Percentiles rank a stretch among this genome's conserved stretches.
Conservation (phyloP, 768 basidiomycete genomes). For the Xerocomus potaroensis region DNA sequence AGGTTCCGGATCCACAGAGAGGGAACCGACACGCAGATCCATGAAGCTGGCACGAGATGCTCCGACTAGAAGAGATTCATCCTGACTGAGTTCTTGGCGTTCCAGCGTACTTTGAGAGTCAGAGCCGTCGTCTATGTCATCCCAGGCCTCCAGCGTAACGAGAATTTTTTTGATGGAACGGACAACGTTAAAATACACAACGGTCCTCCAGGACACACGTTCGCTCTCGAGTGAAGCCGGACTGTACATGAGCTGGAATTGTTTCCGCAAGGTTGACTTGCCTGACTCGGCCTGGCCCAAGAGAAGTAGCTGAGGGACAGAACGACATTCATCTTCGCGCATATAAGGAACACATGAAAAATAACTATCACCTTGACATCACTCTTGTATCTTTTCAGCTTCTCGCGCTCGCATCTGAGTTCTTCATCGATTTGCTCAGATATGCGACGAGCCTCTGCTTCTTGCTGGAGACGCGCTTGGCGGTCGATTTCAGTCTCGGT, state of each 20-base stretch:
- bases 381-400: conserved; percentile 56
- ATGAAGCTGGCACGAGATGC: conserved; percentile 9
- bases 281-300: conserved; percentile 78
- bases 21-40: conserved; percentile 5
- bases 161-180: conserved; percentile 69
- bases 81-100: conserved; percentile 29
- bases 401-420: conserved; percentile 65
- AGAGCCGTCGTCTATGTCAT: conserved; percentile 54
- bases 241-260: conserved; percentile 78
- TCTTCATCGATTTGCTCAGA: conserved; percentile 84
- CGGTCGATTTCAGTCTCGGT: conserved; percentile 67
- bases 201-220: conserved; percentile 65
- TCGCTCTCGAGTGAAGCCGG: conserved; percentile 67
- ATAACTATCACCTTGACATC: conserved; percentile 61
- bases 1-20: conserved; percentile 9
- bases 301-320: conserved; percentile 51
- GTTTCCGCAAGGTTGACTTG: conserved; percentile 74
- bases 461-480: conserved; percentile 51
- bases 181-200: conserved; percentile 75
- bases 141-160: conserved; percentile 56
- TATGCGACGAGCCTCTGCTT: conserved; percentile 70
- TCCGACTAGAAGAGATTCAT: conserved; percentile 18
- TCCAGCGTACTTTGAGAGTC: conserved; percentile 32
- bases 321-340: conserved; percentile 18
- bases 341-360: background rate